Evolutionary conservation across 2,329 filamentous ascomycete species (phyloP).

Genomic region (Aspergillus fructus): DNA sequence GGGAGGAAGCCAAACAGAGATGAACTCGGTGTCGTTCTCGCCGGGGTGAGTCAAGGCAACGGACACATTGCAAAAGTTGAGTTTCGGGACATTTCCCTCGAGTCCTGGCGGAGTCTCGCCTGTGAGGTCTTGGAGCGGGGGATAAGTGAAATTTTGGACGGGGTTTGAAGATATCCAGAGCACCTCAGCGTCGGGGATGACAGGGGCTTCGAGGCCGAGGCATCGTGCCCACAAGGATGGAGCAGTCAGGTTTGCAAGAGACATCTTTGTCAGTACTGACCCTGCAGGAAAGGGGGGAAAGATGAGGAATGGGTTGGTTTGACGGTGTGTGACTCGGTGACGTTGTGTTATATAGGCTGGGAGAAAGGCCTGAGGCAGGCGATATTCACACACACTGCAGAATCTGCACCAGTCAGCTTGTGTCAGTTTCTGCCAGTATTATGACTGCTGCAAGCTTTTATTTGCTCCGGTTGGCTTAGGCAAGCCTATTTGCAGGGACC

Average conservation of each 20-base stretch:
- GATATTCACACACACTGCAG: not conserved
- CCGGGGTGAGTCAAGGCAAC: slow-evolving; percentile 6
- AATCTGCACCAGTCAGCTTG: not conserved
- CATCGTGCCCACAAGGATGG: not conserved
- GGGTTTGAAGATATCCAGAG: not conserved
- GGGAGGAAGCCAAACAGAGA: slow-evolving; percentile 6
- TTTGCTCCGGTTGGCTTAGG: no score
- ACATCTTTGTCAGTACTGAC: not conserved
- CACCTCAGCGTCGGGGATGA: not conserved
- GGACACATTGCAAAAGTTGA: slow-evolving; percentile 8
- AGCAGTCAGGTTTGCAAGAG: not conserved
- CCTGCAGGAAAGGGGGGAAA: not conserved
- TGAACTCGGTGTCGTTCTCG: not conserved
- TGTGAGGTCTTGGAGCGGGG: not conserved
- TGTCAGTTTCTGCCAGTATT: not conserved
- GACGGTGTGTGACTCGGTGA: not conserved
- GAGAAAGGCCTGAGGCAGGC: not conserved
- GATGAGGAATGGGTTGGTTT: not conserved
- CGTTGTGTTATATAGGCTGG: not conserved
- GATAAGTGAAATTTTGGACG: not conserved
- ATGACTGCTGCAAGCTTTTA: no score
- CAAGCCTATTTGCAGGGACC: no score
- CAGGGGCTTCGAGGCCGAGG: not conserved
- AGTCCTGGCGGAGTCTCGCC: not conserved
- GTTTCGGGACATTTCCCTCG: not conserved